Base-by-base conservation (phyloP, 768 basidiomycete species). In the Kondoa subrosea region DNA sequence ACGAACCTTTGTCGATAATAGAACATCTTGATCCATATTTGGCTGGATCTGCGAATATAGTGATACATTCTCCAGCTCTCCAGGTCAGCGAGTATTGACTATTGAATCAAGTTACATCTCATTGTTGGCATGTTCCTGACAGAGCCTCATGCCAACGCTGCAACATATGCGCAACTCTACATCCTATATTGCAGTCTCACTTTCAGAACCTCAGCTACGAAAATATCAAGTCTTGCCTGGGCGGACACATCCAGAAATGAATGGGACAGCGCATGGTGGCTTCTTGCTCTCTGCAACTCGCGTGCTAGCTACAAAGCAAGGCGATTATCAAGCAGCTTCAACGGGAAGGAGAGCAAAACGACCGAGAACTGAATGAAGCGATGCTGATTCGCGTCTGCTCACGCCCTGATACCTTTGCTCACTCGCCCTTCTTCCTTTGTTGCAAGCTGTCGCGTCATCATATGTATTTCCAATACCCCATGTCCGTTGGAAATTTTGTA, bases 151-250 rank as follows among this genome's bases (percentile, higher is more conserved):
- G 30, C 66, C 12, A n/a, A 17, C 1, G 32, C 25, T 57, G 12
- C 70, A 91, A 86, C 80, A 87, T 64, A 80, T 97, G n/a, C 80
- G 87, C 3, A 85, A 89, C 40, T 80, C 88, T 3, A 87, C 93
- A 74, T 80, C 80, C 33, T 85, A 83, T 71, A 77, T 96, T 72
- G 88, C 60, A 78, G 81, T 29, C 74, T 81, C 56, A 17, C 78
- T 97, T 32, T 87, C 88, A 1, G 93, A 97, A 77, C 81, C 84
- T 14, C 96, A 88, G 87, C 77, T 89, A 56, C 84, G 93, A 31
- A 83, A 84, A 70, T 99, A 97, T 78, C 93, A 97, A 76, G 86
- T 91, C 17, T 81, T 99, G n/a, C 95, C 95, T 27, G 93, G 95
- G 27, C 82, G 95, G 34, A 93, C 89, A 56, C 95, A 99, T 79